A percentile compares a stretch with the other conserved stretches of the same genome.
Evolutionary conservation across 208 protist genomes (phyloP).

Genomic region (Sergeia podlipaevii): DNA sequence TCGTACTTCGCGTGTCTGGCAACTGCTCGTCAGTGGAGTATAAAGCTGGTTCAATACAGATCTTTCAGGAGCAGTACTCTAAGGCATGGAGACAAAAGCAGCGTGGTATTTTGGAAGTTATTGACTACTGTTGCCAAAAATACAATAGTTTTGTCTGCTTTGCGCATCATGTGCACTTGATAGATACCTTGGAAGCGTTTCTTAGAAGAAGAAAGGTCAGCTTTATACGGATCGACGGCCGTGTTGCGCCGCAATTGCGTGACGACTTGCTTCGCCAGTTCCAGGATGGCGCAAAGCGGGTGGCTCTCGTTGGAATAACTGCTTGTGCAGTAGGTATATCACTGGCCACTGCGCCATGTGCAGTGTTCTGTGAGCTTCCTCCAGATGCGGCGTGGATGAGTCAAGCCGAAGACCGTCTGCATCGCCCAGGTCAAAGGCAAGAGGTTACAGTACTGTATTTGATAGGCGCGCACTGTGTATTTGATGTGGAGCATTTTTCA

Average conservation of each 20-base stretch:
- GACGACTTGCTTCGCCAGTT: constrained; percentile 32
- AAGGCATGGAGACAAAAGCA: constrained; percentile 47
- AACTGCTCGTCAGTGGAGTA: background rate
- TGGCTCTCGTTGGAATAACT: constrained; percentile 74
- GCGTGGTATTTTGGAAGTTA: constrained; percentile 50
- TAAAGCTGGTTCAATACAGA: background rate
- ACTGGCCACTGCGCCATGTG: constrained; percentile 53
- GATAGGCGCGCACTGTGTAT: constrained; percentile 48
- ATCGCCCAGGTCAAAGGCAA: constrained; percentile 56
- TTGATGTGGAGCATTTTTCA: constrained; percentile 62
- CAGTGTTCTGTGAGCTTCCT: constrained; percentile 83
- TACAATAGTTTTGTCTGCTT: constrained; percentile 65
- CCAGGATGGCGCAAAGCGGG: constrained; percentile 23
- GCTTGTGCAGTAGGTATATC: constrained; percentile 75
- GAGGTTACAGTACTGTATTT: constrained; percentile 63
- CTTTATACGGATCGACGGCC: constrained; percentile 64
- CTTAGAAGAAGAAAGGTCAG: constrained; percentile 17
- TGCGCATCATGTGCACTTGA: constrained; percentile 70
- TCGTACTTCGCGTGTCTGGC: constrained; percentile 54
- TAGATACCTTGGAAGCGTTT: constrained; percentile 32
- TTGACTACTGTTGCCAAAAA: constrained; percentile 51
- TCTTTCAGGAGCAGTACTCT: constrained; percentile 66
- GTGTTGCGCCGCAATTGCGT: constrained; percentile 31
- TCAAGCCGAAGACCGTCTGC: constrained; percentile 83
- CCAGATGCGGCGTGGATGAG: constrained; percentile 73